Base-by-base conservation (phyloP, 2,329 filamentous ascomycete genomes). In the Diaporthe australafricana region DNA sequence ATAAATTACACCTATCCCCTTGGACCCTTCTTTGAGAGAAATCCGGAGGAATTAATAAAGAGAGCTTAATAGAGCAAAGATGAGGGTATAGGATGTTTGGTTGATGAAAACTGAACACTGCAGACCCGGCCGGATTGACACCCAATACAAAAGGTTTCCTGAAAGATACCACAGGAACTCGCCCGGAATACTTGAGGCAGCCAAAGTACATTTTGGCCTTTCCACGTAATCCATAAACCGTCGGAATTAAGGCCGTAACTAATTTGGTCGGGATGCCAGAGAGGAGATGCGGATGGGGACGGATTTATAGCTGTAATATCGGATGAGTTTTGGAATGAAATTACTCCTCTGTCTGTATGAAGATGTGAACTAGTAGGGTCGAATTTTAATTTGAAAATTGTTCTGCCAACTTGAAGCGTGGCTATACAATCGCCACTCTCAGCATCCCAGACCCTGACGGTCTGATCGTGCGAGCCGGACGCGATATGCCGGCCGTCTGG, bases 331-430 rank as follows among this genome's bases (percentile, higher is more conserved):
- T 35, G 5, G 9, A 5, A 35, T 35, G 9, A 35, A 35, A 35
- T 35, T 35, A 35, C 32, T 35, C 32, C 32, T 35, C 9, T 35
- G 3, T 48, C 3, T 14, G 20, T 22, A n/a, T 48, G 0, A 22
- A 48, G 45, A 48, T 1, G 12, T 48, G 20, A 1, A 48, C 45
- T 12, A 1, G 20, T 48, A 25, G 45, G 12, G 1, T 48, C 20
- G 11, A 48, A 48, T 4, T 9, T 48, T n/a, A 48, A 56, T 3
- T 1, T 17, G 38, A 73, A 68, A 14, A 11, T 45, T 6, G 17
- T 17, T 20, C 16, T 71, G 48, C 72, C 68, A 53, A 70, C 70
- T 52, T 75, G 65, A 32, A 77, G 69, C 30, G 62, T 75, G 48
- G 74, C 68, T 11, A 77, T 27, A 22, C 70, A 71, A 8, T 47